These are phyloP conservation scores for Phytophthora meadii DNA, from an alignment of 352 stramenopile genomes.

Conservation along the genomic window DNA sequence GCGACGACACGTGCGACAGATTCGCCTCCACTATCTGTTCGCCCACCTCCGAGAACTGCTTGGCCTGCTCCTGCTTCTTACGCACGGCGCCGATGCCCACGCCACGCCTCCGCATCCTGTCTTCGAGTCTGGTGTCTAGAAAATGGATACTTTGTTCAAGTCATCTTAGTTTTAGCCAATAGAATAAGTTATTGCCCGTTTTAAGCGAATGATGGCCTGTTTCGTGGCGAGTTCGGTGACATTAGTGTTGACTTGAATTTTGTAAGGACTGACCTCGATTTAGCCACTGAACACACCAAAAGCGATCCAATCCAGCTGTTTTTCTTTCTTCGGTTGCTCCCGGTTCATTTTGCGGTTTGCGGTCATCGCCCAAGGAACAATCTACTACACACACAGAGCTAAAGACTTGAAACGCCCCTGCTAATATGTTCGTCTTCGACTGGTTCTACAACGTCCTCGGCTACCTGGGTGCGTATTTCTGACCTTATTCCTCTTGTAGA, in stretches of 20 bases:
- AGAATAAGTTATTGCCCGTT: slow-evolving; percentile 6
- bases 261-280: neutral
- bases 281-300: slow-evolving; percentile 2
- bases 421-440: slow-evolving; percentile 94
- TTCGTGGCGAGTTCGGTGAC: slow-evolving; percentile 57
- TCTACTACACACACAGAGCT: neutral
- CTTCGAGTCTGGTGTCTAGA: neutral
- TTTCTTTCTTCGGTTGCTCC: slow-evolving; percentile 26
- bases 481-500: neutral
- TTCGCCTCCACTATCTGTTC: slow-evolving; percentile 85
- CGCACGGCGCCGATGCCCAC: slow-evolving; percentile 87
- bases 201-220: slow-evolving; percentile 59
- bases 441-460: slow-evolving; percentile 96
- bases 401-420: slow-evolving; percentile 29
- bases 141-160: slow-evolving; percentile 2
- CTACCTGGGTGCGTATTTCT: slow-evolving; percentile 84
- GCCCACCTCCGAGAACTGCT: slow-evolving; percentile 87
- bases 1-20: slow-evolving; percentile 77
- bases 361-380: slow-evolving; percentile 29
- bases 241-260: neutral
- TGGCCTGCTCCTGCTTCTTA: slow-evolving; percentile 89
- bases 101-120: slow-evolving; percentile 64
- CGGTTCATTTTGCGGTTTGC: slow-evolving; percentile 46
- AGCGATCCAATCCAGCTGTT: slow-evolving; percentile 4
- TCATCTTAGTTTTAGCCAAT: slow-evolving; percentile 14